A percentile compares a stretch with the other conserved stretches of the same genome.
Conservation (phyloP, 2,329 filamentous ascomycete genomes). For the Aureobasidium leucospermi region DNA sequence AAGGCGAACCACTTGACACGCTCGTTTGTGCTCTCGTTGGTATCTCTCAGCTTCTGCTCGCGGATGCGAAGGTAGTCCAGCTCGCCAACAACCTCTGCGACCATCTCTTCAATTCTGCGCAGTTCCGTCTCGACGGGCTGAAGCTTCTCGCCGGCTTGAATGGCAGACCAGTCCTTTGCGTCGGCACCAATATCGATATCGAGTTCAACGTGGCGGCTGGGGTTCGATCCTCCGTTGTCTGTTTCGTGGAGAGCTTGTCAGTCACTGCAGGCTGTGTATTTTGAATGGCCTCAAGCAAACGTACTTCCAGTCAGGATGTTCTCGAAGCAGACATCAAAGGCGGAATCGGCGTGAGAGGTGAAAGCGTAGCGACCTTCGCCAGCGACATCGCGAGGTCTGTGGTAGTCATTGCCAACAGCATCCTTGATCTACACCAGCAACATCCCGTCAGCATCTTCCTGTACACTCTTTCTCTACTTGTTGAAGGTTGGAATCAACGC, state of each 20-base stretch:
- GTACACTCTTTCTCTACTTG: neutral
- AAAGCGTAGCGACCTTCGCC: constrained; percentile 92
- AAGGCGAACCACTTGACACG: constrained; percentile 98
- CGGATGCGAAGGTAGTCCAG: constrained; percentile 90
- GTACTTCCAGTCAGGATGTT: constrained; percentile 67
- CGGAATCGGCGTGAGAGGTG: constrained; percentile 82
- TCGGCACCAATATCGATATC: constrained; percentile 95
- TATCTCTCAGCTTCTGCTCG: constrained; percentile 94
- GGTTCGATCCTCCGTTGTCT: constrained; percentile 36
- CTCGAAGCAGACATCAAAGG: constrained; percentile 95
- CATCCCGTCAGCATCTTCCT: constrained; percentile 7
- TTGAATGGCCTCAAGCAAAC: constrained; percentile 27
- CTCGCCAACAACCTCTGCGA: constrained; percentile 79
- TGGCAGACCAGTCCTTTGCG: constrained; percentile 95
- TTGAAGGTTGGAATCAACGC: constrained; percentile 30
- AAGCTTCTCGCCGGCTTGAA: constrained; percentile 93
- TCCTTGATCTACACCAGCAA: constrained; percentile 68
- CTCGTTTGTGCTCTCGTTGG: constrained; percentile 98
- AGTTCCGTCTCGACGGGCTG: constrained; percentile 95
- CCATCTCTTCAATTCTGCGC: constrained; percentile 83
- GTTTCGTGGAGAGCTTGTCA: constrained; percentile 4
- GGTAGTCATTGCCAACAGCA: constrained; percentile 92
- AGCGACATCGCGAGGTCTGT: constrained; percentile 78
- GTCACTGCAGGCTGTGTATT: neutral
- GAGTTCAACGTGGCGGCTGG: constrained; percentile 71